Base-by-base conservation (phyloP, 73 alveolate genomes). In the Uronychia setigera region DNA sequence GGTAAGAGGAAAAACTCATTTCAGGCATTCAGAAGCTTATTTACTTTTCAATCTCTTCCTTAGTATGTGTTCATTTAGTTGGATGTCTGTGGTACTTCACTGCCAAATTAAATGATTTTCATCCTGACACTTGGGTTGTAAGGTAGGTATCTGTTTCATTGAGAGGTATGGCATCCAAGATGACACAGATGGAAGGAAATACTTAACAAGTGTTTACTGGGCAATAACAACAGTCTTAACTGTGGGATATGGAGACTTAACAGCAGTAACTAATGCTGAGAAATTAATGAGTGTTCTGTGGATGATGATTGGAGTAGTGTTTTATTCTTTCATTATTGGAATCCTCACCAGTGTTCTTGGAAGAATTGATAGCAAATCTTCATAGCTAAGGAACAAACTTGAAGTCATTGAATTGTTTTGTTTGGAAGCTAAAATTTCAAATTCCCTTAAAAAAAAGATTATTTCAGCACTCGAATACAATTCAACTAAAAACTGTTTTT, bases 51-150 rank as follows among this genome's bases (percentile, higher is more conserved):
- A 60, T 94, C 31, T 85, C 97, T 26, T 92, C 90, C 75, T 85
- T 92, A 31, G 79, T 90, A 27, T 85, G 94, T 81, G 87, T 92
- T 79, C 99, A 96, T 85, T 80, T 94, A 31, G 88, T 94, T 74
- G 98, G 97, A 1, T 96, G 99, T 57, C 80, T 94, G 57, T 94
- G 97, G 98, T 92, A 85, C 81, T 87, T 96, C 34, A 82, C 93
- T 84, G 92, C 98, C 27, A 93, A 84, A 83, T 74, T 96, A 27
- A 87, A 88, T 78, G 96, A 94, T 81, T 90, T 92, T 74, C 84
- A 90, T 9, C 98, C 98, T 1, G 94, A 95, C 80, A 93, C 97
- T n/a, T 96, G 99, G 98, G 98, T 96, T 0, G 97, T 92, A 1
- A 84, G n/a, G n/a, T n/a, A n/a, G n/a, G n/a, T n/a, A n/a, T n/a